These are phyloP conservation scores for Coniella vitis DNA, from an alignment of 2,329 filamentous ascomycete species.

Conservation along the genomic window DNA sequence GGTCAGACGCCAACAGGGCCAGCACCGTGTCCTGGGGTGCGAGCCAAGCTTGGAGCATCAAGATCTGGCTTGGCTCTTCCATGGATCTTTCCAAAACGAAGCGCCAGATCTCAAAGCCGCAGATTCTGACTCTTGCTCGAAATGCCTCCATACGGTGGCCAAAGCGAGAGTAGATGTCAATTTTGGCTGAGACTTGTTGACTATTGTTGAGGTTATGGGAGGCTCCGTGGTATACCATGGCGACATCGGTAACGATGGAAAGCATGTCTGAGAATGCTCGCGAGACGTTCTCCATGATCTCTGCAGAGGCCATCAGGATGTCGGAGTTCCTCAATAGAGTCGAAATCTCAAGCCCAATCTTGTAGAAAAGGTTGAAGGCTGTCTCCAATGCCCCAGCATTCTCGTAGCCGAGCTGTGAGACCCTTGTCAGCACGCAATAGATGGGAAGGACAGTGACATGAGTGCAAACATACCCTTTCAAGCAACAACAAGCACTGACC, in stretches of 20 bases:
- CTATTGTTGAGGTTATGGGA: background rate
- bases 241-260: background rate
- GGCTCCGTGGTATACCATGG: background rate
- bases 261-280: background rate
- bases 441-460: background rate
- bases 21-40: background rate
- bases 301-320: background rate
- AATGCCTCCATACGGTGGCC: background rate
- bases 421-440: background rate
- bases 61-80: background rate
- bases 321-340: background rate
- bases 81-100: background rate
- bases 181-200: background rate
- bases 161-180: constrained; percentile 1
- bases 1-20: background rate
- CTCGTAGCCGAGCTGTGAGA: constrained; percentile 1
- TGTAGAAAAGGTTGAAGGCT: constrained; percentile 1
- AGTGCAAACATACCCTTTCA: background rate
- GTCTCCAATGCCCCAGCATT: background rate
- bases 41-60: background rate
- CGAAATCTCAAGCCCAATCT: background rate
- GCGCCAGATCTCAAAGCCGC: background rate
- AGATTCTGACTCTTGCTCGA: background rate
- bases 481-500: constrained; percentile 1
- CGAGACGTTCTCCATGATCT: background rate